Base-by-base conservation (phyloP, 2,329 filamentous ascomycete species). In the Aureobasidium vineae region DNA sequence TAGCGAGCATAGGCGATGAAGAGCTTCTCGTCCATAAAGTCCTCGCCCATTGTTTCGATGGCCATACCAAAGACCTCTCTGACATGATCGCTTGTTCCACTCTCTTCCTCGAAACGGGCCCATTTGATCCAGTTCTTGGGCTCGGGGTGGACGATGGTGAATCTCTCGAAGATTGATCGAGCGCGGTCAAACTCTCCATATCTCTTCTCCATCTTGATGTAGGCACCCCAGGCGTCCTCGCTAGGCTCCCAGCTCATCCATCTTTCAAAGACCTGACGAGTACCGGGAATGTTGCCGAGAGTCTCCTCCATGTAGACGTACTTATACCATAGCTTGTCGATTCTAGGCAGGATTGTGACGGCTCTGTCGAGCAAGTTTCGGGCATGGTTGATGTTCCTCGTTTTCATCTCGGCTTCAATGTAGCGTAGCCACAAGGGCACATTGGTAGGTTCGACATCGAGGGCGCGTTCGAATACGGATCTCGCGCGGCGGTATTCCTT, bases 221-320 rank as follows among this genome's bases (percentile, higher is more conserved):
- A 98, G 50, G 94, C 89, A 71, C 88, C 88, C 95, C 95, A 99
- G 0, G 94, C 95, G 50, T 90, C 88, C 84, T 98, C 94, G 71
- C 97, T 92, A 0, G 95, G 95, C 76, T 97, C 92, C 95, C 95
- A 99, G 69, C 90, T 89, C 90, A 99, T 94, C 95, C 95, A 99
- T 53, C 95, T 85, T 80, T 99, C 95, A 76, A 98, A 99, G 0
- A 98, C 91, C 72, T 97, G 91, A 67, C 95, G 84, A 2, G 92
- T 96, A 41, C 94, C 95, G 3, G 93, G 88, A 57, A 99, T 88
- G 73, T 99, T 97, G 7, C 92, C 92, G 65, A 99, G 84, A 79
- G 94, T 98, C 84, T 99, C 95, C 81, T 98, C 94, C 90, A 97
- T 96, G 77, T 96, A 97, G 31, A 96, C 92, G 82, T 97, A 99